Percentiles rank a stretch among this genome's conserved stretches.
These are phyloP conservation scores for Skeletonema potamos DNA, from an alignment of 108 stramenopile species.

Conservation along the genomic window DNA sequence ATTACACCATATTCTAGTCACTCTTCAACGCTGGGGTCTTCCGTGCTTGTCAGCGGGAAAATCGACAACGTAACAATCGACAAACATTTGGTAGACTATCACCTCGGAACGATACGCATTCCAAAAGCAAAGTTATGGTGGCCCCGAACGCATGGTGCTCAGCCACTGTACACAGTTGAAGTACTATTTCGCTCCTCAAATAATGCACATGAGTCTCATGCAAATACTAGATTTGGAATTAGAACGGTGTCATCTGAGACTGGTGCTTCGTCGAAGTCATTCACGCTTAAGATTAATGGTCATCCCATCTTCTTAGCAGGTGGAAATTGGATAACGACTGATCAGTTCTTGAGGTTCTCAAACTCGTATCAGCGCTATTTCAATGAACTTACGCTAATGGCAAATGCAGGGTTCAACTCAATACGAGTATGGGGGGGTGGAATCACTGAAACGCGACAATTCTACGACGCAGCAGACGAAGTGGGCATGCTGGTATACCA, in stretches of 20 bases:
- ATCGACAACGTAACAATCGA: slow-evolving; percentile 21
- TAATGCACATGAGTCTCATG: slow-evolving; percentile 11
- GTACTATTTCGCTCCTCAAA: slow-evolving; percentile 18
- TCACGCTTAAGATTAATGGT: slow-evolving; percentile 45
- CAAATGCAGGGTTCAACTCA: slow-evolving; percentile 48
- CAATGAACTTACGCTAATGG: slow-evolving; percentile 35
- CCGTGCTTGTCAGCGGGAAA: slow-evolving; percentile 19
- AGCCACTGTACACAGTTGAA: slow-evolving; percentile 27
- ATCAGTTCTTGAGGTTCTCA: slow-evolving; percentile 48
- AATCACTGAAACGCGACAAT: slow-evolving; percentile 53
- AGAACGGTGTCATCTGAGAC: slow-evolving; percentile 40
- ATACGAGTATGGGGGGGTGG: slow-evolving; percentile 84
- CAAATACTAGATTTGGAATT: slow-evolving; percentile 34
- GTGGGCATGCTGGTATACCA: slow-evolving; percentile 69
- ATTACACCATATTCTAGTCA: neutral
- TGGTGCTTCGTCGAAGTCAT: slow-evolving; percentile 30
- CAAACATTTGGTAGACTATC: neutral
- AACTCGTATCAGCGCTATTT: slow-evolving; percentile 30
- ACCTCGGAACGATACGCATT: slow-evolving; percentile 10
- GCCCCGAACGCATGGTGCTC: slow-evolving; percentile 41
- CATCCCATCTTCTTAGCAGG: slow-evolving; percentile 49
- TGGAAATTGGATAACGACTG: slow-evolving; percentile 63
- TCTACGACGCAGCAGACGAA: slow-evolving; percentile 72
- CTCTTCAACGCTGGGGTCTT: neutral
- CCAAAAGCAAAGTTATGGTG: slow-evolving; percentile 48